A percentile compares a stretch with the other conserved stretches of the same genome.
Conservation (phyloP, 2,329 filamentous ascomycete genomes). For the Talaromyces atroroseus region DNA sequence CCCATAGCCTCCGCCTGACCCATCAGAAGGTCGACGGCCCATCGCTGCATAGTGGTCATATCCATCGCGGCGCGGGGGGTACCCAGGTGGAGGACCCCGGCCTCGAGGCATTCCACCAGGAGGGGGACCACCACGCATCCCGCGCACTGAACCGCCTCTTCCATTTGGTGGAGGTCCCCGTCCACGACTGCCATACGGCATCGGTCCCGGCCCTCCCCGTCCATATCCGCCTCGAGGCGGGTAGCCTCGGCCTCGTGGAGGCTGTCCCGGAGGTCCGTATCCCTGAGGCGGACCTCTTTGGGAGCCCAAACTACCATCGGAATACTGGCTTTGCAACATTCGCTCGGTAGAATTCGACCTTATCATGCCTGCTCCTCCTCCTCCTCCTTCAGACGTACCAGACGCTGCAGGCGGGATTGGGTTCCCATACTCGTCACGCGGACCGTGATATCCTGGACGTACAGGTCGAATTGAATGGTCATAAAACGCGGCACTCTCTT, state of each 20-base stretch:
- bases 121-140: constrained; percentile 29
- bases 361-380: too few species aligned
- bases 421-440: constrained; percentile 36
- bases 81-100: constrained; percentile 45
- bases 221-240: constrained; percentile 35
- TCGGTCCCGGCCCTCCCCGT: constrained; percentile 19
- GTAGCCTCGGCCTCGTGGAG: constrained; percentile 50
- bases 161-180: constrained; percentile 34
- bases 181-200: constrained; percentile 27
- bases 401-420: constrained; percentile 30
- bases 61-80: constrained; percentile 43
- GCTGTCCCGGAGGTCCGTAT: constrained; percentile 30
- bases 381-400: constrained; percentile 22
- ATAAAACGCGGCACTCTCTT: neutral
- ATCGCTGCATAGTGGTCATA: constrained; percentile 29
- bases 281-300: constrained; percentile 34
- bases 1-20: constrained; percentile 38
- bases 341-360: constrained; percentile 35
- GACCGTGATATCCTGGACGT: constrained; percentile 28
- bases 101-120: constrained; percentile 42
- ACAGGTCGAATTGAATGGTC: constrained; percentile 3
- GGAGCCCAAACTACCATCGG: constrained; percentile 42
- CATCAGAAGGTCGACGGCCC: constrained; percentile 20
- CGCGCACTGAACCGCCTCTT: constrained; percentile 39
- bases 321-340: constrained; percentile 42